Evolutionary conservation across 176 grass and related monocot species (phyloP).

Genomic region (Dactylis glomerata): DNA sequence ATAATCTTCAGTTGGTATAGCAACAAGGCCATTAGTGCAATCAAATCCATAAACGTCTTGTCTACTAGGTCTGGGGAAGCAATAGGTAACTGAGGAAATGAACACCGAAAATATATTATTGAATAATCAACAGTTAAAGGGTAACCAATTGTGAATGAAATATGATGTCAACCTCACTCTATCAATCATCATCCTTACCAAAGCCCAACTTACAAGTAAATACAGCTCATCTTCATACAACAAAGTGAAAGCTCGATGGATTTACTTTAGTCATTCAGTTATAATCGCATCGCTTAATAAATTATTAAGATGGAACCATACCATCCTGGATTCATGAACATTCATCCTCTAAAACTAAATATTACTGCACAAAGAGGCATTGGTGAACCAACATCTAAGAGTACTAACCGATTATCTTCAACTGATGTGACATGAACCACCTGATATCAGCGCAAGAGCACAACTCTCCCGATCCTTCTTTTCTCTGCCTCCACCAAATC

Average conservation of each 20-base stretch:
- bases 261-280: neutral
- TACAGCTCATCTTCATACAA: neutral
- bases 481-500: too few species aligned
- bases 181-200: neutral
- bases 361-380: neutral
- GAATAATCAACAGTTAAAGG: neutral
- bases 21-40: conserved; percentile 56
- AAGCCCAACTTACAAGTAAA: neutral
- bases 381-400: neutral
- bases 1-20: conserved; percentile 74
- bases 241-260: neutral
- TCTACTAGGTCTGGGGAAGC: conserved; percentile 21
- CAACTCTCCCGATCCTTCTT: neutral
- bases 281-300: neutral
- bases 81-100: conserved; percentile 56
- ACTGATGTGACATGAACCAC: neutral
- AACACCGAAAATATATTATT: conserved; percentile 22
- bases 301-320: neutral
- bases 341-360: neutral
- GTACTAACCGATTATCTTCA: neutral
- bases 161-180: neutral
- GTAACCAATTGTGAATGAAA: neutral
- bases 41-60: conserved; percentile 59
- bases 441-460: neutral
- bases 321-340: neutral